These are phyloP conservation scores for Cocos nucifera DNA, from an alignment of 176 grass and related monocot genomes.

Conservation along the genomic window DNA sequence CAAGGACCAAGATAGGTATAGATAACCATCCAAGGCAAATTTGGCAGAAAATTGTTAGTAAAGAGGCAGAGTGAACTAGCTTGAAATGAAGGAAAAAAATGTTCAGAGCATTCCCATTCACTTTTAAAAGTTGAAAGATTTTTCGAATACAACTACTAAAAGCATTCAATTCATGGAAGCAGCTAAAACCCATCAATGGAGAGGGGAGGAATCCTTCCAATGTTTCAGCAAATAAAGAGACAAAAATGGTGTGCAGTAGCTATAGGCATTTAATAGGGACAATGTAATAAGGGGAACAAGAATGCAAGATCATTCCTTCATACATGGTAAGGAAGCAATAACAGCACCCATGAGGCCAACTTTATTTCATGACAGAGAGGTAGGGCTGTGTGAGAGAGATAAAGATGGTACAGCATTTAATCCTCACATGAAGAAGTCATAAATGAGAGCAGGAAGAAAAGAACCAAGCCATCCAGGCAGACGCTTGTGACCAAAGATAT, in stretches of 20 bases:
- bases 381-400: background rate
- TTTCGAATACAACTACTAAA: background rate
- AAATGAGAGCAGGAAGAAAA: slow-evolving; percentile 1
- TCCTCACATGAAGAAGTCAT: slow-evolving; percentile 16
- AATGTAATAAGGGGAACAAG: no score
- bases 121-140: background rate
- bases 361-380: slow-evolving; percentile 13
- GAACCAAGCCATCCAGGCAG: background rate
- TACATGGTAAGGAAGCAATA: background rate
- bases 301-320: slow-evolving; percentile 8
- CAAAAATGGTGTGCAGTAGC: slow-evolving; percentile 32
- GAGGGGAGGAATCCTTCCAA: background rate
- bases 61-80: no score
- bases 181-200: background rate
- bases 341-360: no score
- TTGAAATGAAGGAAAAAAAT: no score
- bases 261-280: slow-evolving; percentile 18
- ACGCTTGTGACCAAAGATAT: background rate
- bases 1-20: no score
- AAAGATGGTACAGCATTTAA: slow-evolving; percentile 10
- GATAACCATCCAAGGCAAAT: no score
- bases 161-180: slow-evolving; percentile 15
- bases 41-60: no score
- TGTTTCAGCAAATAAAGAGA: background rate
- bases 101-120: no score